Conservation (phyloP, 164 flowering plant species). For the Sextonia rubra region DNA sequence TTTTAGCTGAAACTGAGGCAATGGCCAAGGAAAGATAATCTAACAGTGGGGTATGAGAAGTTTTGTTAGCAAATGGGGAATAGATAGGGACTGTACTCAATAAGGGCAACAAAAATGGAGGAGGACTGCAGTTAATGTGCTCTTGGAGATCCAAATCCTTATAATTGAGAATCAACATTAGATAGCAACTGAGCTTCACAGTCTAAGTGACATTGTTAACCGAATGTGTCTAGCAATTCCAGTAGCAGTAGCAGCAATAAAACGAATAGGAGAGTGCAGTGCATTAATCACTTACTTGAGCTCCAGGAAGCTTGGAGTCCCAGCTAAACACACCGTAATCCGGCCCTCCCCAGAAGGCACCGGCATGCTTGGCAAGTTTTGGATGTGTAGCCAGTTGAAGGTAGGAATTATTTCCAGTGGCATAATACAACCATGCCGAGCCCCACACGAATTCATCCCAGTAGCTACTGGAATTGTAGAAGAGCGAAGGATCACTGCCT, state of each 20-base stretch:
- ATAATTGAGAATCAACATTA: no score
- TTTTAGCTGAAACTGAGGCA: background rate
- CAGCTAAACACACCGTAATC: conserved; percentile 90
- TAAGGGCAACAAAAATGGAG: no score
- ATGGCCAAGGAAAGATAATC: background rate
- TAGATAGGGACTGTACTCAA: no score
- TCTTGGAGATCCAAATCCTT: no score
- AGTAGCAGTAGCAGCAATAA: no score
- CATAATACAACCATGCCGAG: conserved; percentile 91
- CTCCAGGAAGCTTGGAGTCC: conserved; percentile 97
- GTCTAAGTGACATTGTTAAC: no score
- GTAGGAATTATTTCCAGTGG: conserved; percentile 81
- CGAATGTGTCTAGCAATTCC: no score
- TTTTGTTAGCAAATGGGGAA: no score
- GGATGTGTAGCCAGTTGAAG: conserved; percentile 73
- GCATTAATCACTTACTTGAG: conserved; percentile 52
- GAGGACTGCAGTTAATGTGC: no score
- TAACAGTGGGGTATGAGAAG: no score
- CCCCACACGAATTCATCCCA: conserved; percentile 98
- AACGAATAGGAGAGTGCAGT: no score
- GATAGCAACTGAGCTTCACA: no score
- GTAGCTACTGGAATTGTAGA: conserved; percentile 83
- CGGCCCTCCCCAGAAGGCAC: conserved; percentile 96
- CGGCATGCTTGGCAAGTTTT: conserved; percentile 81
- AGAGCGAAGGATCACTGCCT: conserved; percentile 47